Percentiles rank a stretch among this genome's conserved stretches.
Evolutionary conservation across 2,329 filamentous ascomycete species (phyloP).

Genomic region (Geoglossum cookeanum): DNA sequence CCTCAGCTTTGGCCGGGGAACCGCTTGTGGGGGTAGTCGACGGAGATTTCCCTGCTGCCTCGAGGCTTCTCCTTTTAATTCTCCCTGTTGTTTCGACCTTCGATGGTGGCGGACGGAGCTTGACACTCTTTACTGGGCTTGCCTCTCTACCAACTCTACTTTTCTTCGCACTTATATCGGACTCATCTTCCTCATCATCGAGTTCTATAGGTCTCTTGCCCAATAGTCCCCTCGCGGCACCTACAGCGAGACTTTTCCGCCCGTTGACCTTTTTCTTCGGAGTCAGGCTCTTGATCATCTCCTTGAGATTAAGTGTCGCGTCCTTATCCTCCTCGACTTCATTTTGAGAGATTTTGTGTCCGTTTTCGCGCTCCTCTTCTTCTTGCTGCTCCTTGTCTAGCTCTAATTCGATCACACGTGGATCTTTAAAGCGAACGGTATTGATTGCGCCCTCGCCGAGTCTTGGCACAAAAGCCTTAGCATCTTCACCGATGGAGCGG

Average conservation of each 20-base stretch:
- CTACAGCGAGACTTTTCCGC: conserved; percentile 59
- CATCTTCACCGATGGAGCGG: conserved; percentile 49
- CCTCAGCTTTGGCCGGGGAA: conserved; percentile 37
- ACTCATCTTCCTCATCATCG: conserved; percentile 40
- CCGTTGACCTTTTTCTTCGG: conserved; percentile 55
- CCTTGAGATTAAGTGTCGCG: conserved; percentile 46
- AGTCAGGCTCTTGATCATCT: conserved; percentile 61
- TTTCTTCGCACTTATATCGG: conserved; percentile 42
- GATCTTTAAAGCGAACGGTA: conserved; percentile 45
- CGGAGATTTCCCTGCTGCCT: conserved; percentile 16
- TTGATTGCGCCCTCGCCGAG: conserved; percentile 16
- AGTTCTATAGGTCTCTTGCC: conserved; percentile 58
- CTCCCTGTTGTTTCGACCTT: conserved; percentile 48
- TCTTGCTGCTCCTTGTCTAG: conserved; percentile 41
- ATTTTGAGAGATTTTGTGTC: conserved; percentile 34
- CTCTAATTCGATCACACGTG: conserved; percentile 40
- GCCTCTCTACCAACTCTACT: conserved; percentile 46
- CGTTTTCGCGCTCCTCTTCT: conserved; percentile 42
- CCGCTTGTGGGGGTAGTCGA: conserved; percentile 23
- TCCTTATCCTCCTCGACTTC: conserved; percentile 39
- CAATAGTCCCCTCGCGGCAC: conserved; percentile 51
- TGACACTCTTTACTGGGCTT: conserved; percentile 60
- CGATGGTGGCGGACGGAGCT: conserved; percentile 47
- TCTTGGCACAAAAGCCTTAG: conserved; percentile 42
- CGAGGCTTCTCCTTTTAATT: conserved; percentile 27